Conservation (phyloP, 306 rosid genomes). For the Psophocarpus tetragonolobus region DNA sequence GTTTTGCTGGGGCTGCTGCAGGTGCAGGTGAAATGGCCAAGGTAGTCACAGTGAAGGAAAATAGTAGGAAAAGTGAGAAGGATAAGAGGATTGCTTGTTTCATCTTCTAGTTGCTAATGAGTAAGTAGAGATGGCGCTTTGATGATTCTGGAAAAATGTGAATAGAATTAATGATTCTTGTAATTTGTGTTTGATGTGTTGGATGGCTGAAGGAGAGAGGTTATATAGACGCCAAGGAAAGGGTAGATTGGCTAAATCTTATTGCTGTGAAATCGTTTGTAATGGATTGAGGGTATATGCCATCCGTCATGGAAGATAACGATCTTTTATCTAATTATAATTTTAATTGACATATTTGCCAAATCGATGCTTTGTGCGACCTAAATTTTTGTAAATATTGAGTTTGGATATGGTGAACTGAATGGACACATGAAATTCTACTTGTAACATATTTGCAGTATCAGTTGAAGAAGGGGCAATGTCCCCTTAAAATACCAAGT, state of each 20-base stretch:
- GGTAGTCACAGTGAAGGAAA: slow-evolving; percentile 10
- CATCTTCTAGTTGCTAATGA: slow-evolving; percentile 23
- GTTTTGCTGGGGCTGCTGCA: slow-evolving; percentile 33
- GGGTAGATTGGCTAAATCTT: slow-evolving; percentile 30
- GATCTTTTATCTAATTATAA: slow-evolving; percentile 16
- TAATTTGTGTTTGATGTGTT: slow-evolving; percentile 5
- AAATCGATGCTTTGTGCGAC: neutral
- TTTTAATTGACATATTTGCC: neutral
- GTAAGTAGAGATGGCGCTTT: too few species aligned
- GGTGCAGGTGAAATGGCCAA: slow-evolving; percentile 37
- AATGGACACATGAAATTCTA: neutral
- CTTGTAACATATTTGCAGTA: neutral
- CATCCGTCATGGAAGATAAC: slow-evolving; percentile 7
- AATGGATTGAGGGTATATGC: slow-evolving; percentile 22
- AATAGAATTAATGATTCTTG: slow-evolving; percentile 16
- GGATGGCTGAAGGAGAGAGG: neutral
- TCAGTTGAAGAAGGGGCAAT: neutral
- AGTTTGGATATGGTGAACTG: slow-evolving; percentile 11
- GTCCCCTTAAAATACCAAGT: neutral
- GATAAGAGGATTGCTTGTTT: slow-evolving; percentile 25
- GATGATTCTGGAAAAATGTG: slow-evolving; percentile 1
- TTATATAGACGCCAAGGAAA: slow-evolving; percentile 21
- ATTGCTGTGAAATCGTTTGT: slow-evolving; percentile 7
- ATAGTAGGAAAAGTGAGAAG: slow-evolving; percentile 18
- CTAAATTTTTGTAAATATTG: neutral